phyloP scores from a whole-genome alignment of 305 asterid species.

The Rubia peregrina region DNA sequence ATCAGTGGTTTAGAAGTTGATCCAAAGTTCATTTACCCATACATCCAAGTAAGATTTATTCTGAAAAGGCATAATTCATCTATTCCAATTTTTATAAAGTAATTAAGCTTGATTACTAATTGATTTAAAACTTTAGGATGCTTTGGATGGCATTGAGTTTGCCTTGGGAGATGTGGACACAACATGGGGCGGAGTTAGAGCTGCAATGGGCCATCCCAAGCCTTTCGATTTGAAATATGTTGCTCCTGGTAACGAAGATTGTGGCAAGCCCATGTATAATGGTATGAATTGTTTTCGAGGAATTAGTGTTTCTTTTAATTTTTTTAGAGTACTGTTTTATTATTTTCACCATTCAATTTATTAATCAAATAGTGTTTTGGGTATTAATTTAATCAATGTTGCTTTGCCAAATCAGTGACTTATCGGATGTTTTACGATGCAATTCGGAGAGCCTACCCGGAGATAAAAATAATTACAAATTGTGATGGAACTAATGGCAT shows the following conservation, averaged over 20 bases:
- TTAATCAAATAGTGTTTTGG: neutral
- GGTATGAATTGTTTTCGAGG: constrained; percentile 32
- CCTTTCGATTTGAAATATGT: constrained; percentile 86
- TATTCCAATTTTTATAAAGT: neutral
- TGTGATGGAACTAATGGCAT: constrained; percentile 59
- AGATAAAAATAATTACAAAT: constrained; percentile 72
- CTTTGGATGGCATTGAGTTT: constrained; percentile 79
- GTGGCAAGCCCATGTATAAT: constrained; percentile 60
- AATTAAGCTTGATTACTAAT: neutral
- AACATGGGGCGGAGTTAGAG: constrained; percentile 87
- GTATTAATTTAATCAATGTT: too few species aligned
- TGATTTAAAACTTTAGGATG: constrained; percentile 37
- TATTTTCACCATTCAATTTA: neutral
- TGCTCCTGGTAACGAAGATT: constrained; percentile 90
- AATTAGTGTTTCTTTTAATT: neutral
- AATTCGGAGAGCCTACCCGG: constrained; percentile 58
- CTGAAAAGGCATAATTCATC: neutral
- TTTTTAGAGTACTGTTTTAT: too few species aligned
- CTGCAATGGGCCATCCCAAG: constrained; percentile 84
- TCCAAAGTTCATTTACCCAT: constrained; percentile 51
- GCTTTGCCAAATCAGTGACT: constrained; percentile 40
- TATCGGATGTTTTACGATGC: constrained; percentile 68
- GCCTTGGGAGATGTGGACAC: constrained; percentile 65
- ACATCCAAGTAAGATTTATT: constrained; percentile 54
- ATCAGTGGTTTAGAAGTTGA: constrained; percentile 67